Base-by-base conservation (phyloP, 2,329 filamentous ascomycete genomes). In the Aspergillus flavus region DNA sequence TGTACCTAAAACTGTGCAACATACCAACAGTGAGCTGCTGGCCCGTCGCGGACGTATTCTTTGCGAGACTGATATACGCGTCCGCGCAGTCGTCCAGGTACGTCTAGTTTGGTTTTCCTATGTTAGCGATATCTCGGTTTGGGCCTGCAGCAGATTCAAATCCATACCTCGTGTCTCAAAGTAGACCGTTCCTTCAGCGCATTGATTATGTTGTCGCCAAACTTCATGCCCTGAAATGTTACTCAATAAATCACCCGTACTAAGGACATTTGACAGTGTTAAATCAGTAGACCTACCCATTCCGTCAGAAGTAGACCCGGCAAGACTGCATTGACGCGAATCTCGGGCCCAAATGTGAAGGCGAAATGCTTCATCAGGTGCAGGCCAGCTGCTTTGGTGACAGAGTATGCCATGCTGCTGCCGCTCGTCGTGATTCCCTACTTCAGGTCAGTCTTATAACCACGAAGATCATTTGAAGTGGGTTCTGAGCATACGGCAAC, bases 311-410 rank as follows among this genome's bases (percentile, higher is more conserved):
- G 73, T 69, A 91, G 78, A 1, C 88, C 88, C 0, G 89, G 89
- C 58, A 87, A 79, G 2, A 91, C 83, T 46, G 87, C 86, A 75
- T 91, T 91, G 34, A 89, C 81, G 48, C 89, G 79, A 26, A 90
- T 80, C 74, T 89, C 89, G 1, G 82, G 79, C 0, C 88, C 88
- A 67, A 89, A 84, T 16, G 86, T 86, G 59, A 83, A 79, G 3
- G 89, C 89, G 48, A 91, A 77, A 63, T 86, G 86, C 71, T 88
- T 89, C 79, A 88, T 87, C 53, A 91, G 76, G 75, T 91, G 89
- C 59, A 91, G 77, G 78, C 89, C 86, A 12, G 92, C 92, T 0
- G 91, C 86, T 75, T 95, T 95, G 43, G 90, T 91, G 21, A 94
- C 89, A 0, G 88, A 83, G 72, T 95, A 95, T 4, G 92, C 86